phyloP scores from a whole-genome alignment of 176 grass and related monocot genomes.

The Eremochloa ophiuroides region DNA sequence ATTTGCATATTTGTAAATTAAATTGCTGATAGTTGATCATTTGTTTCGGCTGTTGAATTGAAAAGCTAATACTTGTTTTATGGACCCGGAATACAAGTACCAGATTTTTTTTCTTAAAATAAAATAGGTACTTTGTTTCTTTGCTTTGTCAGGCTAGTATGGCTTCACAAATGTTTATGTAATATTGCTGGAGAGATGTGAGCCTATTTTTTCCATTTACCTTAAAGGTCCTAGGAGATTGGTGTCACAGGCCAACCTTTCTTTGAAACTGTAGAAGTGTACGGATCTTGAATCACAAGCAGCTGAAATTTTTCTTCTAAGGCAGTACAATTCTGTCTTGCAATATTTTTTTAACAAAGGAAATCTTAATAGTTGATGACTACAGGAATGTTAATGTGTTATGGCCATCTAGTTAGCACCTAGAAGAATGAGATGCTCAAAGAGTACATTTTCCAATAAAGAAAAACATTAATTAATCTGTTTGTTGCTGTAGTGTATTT shows the following conservation, averaged over 20 bases:
- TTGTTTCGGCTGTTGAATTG: conserved; percentile 1
- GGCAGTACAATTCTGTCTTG: not conserved
- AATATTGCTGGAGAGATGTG: not conserved
- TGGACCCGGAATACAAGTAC: not conserved
- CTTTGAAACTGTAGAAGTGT: not conserved
- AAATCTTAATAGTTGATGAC: not conserved
- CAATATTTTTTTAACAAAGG: not conserved
- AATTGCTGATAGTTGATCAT: not conserved
- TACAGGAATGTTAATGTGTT: not conserved
- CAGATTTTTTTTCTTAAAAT: not conserved
- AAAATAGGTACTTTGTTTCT: not conserved
- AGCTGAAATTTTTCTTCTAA: not conserved
- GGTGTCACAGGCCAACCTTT: not conserved
- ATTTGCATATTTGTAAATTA: not conserved
- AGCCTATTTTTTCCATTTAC: not conserved
- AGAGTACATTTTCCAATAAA: not conserved
- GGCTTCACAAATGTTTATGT: not conserved
- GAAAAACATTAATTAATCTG: not conserved
- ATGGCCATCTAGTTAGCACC: not conserved
- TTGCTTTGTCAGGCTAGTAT: conserved; percentile 22
- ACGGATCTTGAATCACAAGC: not conserved
- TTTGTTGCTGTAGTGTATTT: not conserved
- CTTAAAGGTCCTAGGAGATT: not conserved
- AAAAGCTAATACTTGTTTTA: conserved; percentile 11
- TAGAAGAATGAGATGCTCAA: not conserved